phyloP scores from a whole-genome alignment of 768 basidiomycete species.

The Saitozyma sp. region DNA sequence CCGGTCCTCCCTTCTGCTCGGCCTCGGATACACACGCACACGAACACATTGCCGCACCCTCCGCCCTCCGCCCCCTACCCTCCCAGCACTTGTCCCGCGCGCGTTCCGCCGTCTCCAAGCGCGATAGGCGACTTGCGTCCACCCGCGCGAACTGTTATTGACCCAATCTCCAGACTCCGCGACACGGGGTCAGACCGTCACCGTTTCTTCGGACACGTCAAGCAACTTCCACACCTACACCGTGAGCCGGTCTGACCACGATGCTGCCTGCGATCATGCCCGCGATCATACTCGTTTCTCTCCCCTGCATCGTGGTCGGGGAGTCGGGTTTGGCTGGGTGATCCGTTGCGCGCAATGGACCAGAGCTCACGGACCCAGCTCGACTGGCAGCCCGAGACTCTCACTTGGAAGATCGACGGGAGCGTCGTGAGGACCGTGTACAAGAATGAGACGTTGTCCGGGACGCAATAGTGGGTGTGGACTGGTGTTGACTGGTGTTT shows the following conservation, averaged over 20 bases:
- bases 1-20: not conserved
- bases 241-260: constrained; percentile 10
- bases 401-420: constrained; percentile 72
- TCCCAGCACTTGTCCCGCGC: too few relatives aligned
- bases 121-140: too few relatives aligned
- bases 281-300: too few relatives aligned
- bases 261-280: not conserved
- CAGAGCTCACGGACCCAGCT: constrained; percentile 56
- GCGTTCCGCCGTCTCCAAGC: too few relatives aligned
- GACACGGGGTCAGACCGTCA: constrained; percentile 22
- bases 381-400: constrained; percentile 71
- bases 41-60: too few relatives aligned
- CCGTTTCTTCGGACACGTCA: constrained; percentile 25
- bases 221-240: constrained; percentile 38
- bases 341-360: not conserved
- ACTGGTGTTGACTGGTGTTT: not conserved
- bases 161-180: constrained; percentile 27
- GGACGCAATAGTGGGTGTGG: constrained; percentile 10
- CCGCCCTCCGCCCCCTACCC: too few relatives aligned
- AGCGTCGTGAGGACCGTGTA: constrained; percentile 68
- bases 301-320: too few relatives aligned
- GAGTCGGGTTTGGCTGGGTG: not conserved
- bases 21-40: not conserved
- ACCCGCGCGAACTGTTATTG: too few relatives aligned
- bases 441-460: constrained; percentile 60